Base-by-base conservation (phyloP, 225 moss, liverwort and hornwort species). In the Lunularia cruciata region DNA sequence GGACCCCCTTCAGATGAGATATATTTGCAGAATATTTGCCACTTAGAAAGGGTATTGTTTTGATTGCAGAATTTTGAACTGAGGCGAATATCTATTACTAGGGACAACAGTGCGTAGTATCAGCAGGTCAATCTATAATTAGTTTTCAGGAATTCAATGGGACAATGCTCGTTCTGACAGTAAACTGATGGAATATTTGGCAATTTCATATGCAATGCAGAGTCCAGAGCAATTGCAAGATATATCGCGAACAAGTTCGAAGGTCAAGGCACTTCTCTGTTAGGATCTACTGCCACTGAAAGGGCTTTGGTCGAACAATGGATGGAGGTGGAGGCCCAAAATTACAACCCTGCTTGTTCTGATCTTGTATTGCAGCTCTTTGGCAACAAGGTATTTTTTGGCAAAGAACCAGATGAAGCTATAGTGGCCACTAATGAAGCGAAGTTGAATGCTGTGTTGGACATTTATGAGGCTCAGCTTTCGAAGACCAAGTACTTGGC, bases 391-490 rank as follows among this genome's bases (percentile, higher is more conserved):
- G 3, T 49, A 10, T 47, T 32, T 8, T 11, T 3, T 1, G 60
- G 52, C 8, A 18, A 38, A 22, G 32, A 31, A 33, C 23, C 64
- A 2, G 60, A 72, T 18, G 32, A 57, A 15, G 72, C 55, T 1
- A 20, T 54, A 15, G 77, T 72, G 0, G 60, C 31, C 11, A 42
- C 32, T 2, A 34, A 54, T 33, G 13, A 43, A 8, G 38, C 39
- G 47, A 70, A 75, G 26, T 25, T 79, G 8, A 10, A 34, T 1
- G 32, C n/a, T 3, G 60, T 66, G 3, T 42, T 79, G 65, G 75
- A 79, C 10, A 31, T 79, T 32, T 79, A 79, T 34, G 79, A 79
- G 36, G 71, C 57, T 4, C 75, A 52, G 10, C 75, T 79, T 39
- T 30, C 68, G 34, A 33, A 51, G 48, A 65, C 13, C 65, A 66